Base-by-base conservation (phyloP, 2,329 filamentous ascomycete species). In the Polychaeton citri region DNA sequence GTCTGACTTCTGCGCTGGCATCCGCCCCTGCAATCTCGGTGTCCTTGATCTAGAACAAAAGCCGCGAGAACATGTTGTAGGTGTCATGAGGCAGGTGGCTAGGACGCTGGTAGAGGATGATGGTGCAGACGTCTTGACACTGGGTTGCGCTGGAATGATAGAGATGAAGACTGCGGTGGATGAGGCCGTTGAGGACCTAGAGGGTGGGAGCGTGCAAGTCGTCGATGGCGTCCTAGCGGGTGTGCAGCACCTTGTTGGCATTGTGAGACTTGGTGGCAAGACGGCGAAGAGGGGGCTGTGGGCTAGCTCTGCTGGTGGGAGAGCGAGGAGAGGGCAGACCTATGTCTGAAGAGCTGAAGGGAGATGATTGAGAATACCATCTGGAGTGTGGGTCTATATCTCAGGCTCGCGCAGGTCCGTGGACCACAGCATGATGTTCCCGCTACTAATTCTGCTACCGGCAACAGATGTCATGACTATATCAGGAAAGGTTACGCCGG, bases 81-180 rank as follows among this genome's bases (percentile, higher is more conserved):
- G 46, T 2, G 51, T 55, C 12, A 57, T 69, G 52, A 54, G 53
- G 19, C 48, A 48, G 6, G 60, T 62, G 5, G 62, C 60, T 1
- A 52, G 45, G 40, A 47, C 48, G 26, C 43, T 69, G 33, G 63
- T 64, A 1, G 55, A 45, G 2, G n/a, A n/a, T n/a, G 50, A 57
- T 32, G 64, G 60, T 15, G 65, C 58, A 3, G 63, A 68, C 40
- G 58, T 60, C 3, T 38, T 66, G 15, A 50, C 60, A 5, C 44
- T 70, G 18, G 66, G 65, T 0, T 69, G 65, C 44, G 65, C 65
- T 12, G 65, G 66, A 0, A 69, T 71, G 66, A 59, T 59, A 7
- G 63, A 60, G 28, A 51, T 69, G 54, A 63, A 62, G 35, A 36
- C 49, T 17, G 61, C 60, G 3, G 64, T 68, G 30, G 63, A 69